Evolutionary conservation across 768 basidiomycete genomes (phyloP), one percentile per base, ranked within the genome.

Genomic region (Lactarius sanguifluus): DNA sequence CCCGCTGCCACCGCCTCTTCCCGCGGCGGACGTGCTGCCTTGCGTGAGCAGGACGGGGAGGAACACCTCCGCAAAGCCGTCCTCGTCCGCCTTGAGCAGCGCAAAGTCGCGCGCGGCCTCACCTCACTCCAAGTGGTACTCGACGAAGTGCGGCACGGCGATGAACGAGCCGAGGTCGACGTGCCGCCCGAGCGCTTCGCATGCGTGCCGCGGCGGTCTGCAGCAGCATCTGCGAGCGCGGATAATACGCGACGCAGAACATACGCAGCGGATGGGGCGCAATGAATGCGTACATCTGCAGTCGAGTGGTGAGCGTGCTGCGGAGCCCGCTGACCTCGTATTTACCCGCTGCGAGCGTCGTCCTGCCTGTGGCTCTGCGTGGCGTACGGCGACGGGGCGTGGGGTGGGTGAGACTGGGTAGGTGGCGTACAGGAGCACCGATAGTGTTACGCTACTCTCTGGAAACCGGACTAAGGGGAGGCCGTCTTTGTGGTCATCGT

Each of bases 101-200:
- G 23, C 52, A 38, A 54, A 62, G 34, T 62, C 28, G 5, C 54
- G 38, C 25, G 54, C 28, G 2, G 54, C 20, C 1, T 16, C 38
- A 13, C 38, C 61, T 20, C 61, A 56, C 36, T 52, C 52, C 20
- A 40, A 38, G 13, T 56, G 61, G 28, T 62, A 62, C 54, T 54
- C 61, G 38, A 62, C 28, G 38, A 62, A 52, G 38, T 62, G 61
- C 3, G 54, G 38, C 36, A 62, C 28, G 5, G 61, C 61, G 52
- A 62, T 62, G 38, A 62, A 62, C 25, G 61, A 52, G 20, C 55
- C 61, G 10, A 62, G 52, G 38, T 62, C 54, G 38, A 62, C 61
- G 18, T 62, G 61, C 5, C 61, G 54, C 23, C 61, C 61, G 52
- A 62, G 61, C 28, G 52, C 23, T 38, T 10, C 56, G 61, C 38